Evolutionary conservation across 257 asterid species (phyloP).

Genomic region (Cruciata laevipes): DNA sequence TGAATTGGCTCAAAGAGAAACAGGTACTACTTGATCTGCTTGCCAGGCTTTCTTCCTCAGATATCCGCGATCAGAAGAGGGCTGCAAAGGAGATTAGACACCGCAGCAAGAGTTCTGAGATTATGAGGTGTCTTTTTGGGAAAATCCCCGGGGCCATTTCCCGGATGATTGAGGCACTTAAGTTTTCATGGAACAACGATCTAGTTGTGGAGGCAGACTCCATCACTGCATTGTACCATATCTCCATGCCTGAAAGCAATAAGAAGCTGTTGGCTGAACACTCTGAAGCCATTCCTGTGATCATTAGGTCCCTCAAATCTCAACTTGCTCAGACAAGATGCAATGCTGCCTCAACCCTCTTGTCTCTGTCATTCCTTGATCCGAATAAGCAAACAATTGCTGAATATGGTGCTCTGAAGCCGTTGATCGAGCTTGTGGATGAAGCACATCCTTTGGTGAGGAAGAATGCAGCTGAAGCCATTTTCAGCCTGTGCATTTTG

Average conservation of each 20-base stretch:
- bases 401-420: slow-evolving; percentile 30
- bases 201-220: slow-evolving; percentile 32
- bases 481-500: slow-evolving; percentile 28
- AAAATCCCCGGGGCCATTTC: slow-evolving; percentile 24
- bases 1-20: slow-evolving; percentile 28
- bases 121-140: slow-evolving; percentile 29
- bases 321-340: slow-evolving; percentile 27
- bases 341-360: slow-evolving; percentile 39
- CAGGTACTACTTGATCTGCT: slow-evolving; percentile 29
- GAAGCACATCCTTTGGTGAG: slow-evolving; percentile 32
- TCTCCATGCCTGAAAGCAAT: slow-evolving; percentile 31
- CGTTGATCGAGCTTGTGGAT: slow-evolving; percentile 33
- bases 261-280: slow-evolving; percentile 21
- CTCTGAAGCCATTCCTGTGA: slow-evolving; percentile 27
- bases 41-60: slow-evolving; percentile 24
- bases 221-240: slow-evolving; percentile 26
- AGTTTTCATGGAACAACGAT: slow-evolving; percentile 17
- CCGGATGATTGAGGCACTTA: slow-evolving; percentile 29
- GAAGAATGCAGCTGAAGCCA: slow-evolving; percentile 37
- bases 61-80: slow-evolving; percentile 20
- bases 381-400: slow-evolving; percentile 32
- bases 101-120: slow-evolving; percentile 27
- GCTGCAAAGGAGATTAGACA: slow-evolving; percentile 40
- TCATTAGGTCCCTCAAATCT: slow-evolving; percentile 25
- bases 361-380: slow-evolving; percentile 30